Base-by-base conservation (phyloP, 768 basidiomycete species). In the Cystoderma amianthinum region DNA sequence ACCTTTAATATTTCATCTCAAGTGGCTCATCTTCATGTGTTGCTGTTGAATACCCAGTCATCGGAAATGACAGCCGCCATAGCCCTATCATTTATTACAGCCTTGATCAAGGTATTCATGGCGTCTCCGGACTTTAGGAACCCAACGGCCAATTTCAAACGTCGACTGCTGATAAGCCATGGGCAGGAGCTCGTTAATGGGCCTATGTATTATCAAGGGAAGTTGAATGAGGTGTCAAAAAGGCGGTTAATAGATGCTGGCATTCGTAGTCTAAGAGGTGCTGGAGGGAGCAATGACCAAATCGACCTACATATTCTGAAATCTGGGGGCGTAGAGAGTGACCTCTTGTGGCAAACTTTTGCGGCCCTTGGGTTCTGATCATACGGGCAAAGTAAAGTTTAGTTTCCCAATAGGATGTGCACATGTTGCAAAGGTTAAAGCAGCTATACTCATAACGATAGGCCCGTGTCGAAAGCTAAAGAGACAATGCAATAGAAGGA, bases 1-100 rank as follows among this genome's bases (percentile, higher is more conserved):
- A n/a, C n/a, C n/a, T n/a, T n/a, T n/a, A n/a, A n/a, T n/a, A n/a
- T n/a, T n/a, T n/a, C n/a, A n/a, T n/a, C n/a, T n/a, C n/a, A 17
- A 61, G 61, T 59, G 40, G 58, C 61, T 3, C 61, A 61, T 44
- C 43, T 63, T 13, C 57, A 63, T 41, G 43, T 59, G 11, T 36
- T 54, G 7, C 41, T 51, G 32, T 38, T 55, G 17, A 50, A 53
- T 16, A 36, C 45, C 13, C 39, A 38, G 15, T 44, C 44, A 13
- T 43, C 53, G 3, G 23, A 21, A 7, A 22, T n/a, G 6, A 49
- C 44, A 5, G 38, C 32, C 4, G 38, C 38, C n/a, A 38, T 40
- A 5, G 44, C 51, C 19, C 44, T 48, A 19, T 15, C 46, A 25
- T 62, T 59, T 34, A 47, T 49, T 3, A 30, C 43, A 19, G 21